Base-by-base conservation (phyloP, 2,329 filamentous ascomycete species). In the Trichophyton rubrum region DNA sequence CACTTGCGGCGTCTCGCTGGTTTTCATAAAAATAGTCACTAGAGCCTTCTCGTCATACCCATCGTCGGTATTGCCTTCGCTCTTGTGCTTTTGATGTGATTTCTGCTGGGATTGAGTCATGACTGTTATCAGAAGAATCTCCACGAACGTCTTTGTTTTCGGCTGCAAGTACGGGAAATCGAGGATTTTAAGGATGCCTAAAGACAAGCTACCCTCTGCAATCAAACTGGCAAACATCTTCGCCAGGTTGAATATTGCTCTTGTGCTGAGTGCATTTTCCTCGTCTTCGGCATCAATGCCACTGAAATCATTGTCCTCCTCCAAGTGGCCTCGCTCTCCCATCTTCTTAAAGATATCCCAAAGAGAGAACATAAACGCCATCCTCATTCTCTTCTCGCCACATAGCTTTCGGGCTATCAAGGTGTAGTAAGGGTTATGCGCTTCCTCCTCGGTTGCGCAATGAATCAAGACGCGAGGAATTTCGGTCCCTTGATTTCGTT, bases 391-490 rank as follows among this genome's bases (percentile, higher is more conserved):
- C 65, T 84, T 64, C 38, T 75, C 75, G 17, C 72, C 78, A 68
- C 90, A 95, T 7, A 96, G 80, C 64, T 86, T 85, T 56, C 83
- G 83, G 8, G 90, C 90, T 41, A 99, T 85, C 0, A 96, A 78
- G 0, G 89, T 88, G 71, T 99, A 99, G 75, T 95, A 99, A 0
- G 88, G 89, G 68, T 99, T 99, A 74, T 96, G 95, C 0, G 80
- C 79, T 61, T 86, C 79, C 74, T 97, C 93, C 2, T 87, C 86
- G 49, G 89, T 89, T 0, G 86, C 86, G 70, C 91, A 96, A 66
- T 93, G 90, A 7, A 96, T 81, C 30, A 99, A 78, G 17, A 99
- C 91, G 59, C 87, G 85, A 0, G 92, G 86, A 35, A 97, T 88
- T 71, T 97, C 92, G 24, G 86, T 82, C 65, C 93, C 86, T 68